Base-by-base conservation (phyloP, 176 grass and related monocot genomes). In the Guadua angustifolia region DNA sequence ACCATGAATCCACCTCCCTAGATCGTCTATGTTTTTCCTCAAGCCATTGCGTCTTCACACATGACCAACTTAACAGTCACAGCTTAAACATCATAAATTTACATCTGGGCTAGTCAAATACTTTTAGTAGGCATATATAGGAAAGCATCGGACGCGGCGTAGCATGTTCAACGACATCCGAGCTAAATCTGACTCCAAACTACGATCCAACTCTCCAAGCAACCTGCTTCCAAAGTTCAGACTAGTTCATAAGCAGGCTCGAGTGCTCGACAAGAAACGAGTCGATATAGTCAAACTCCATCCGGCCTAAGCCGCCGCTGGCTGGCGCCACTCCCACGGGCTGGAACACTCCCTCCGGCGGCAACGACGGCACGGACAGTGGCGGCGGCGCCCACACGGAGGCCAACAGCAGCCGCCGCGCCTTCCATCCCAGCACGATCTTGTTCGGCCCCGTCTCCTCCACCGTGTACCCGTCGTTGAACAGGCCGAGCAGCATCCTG, bases 381-480 rank as follows among this genome's bases (percentile, higher is more conserved):
- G 86, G 81, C 44, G 70, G 88, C 15, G 86, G 92, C 10, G 69
- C 53, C 92, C 92, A 94, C 18, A 91, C 86, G 1, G 92, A 94
- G 3, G 92, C 92, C 25, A 89, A 81, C 71, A 89, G 79, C 49
- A 94, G 71, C 60, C 89, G 80, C 22, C 71, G 86, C 5, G 89
- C 29, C 80, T 94, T 94, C 89, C 92, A 94, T 3, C 80, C 92
- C 25, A 94, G 74, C 39, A 86, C 86, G 74, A 94, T 88, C 76
- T 91, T 94, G 69, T 94, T 91, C 2, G 64, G 72, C 21, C 66
- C 85, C 26, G 78, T 83, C 89, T 91, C 92, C 76, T 86, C 92
- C 46, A 87, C 84, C 16, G 83, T 91, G 78, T 89, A 94, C 47
- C 92, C 92, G 66, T 94, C 89, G 74, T 91, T 94, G 83, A 94